phyloP scores from a whole-genome alignment of 495 filamentous ascomycete species.

The Penicillium pancosmium region DNA sequence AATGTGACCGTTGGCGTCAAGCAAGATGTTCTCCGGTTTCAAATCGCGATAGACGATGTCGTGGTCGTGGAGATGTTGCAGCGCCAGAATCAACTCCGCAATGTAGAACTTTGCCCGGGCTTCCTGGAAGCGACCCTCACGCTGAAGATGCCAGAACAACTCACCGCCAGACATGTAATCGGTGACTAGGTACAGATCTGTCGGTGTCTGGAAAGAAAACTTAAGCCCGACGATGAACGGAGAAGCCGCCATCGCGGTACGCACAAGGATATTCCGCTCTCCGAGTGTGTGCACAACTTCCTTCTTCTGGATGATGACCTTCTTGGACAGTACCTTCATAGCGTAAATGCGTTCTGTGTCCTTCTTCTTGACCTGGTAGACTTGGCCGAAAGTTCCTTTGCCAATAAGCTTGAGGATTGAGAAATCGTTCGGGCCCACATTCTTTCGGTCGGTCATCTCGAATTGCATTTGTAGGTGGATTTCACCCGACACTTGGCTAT shows the following conservation, averaged over 20 bases:
- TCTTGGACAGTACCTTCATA: slow-evolving; percentile 99
- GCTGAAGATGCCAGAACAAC: slow-evolving; percentile 98
- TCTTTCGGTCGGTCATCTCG: slow-evolving; percentile 86
- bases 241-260: slow-evolving; percentile 92
- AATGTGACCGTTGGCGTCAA: slow-evolving; percentile 85
- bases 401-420: slow-evolving; percentile 94
- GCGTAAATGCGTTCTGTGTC: slow-evolving; percentile 95
- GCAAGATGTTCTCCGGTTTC: slow-evolving; percentile 83
- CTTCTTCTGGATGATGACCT: slow-evolving; percentile 99
- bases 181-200: slow-evolving; percentile 96
- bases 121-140: slow-evolving; percentile 95
- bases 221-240: slow-evolving; percentile 98
- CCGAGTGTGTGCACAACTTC: slow-evolving; percentile 96
- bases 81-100: slow-evolving; percentile 91
- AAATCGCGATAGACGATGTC: slow-evolving; percentile 97
- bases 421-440: slow-evolving; percentile 97
- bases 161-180: slow-evolving; percentile 99
- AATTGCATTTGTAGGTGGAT: slow-evolving; percentile 84
- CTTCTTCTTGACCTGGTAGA: slow-evolving; percentile 98
- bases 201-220: slow-evolving; percentile 97
- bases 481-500: slow-evolving; percentile 82
- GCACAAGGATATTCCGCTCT: slow-evolving; percentile 94
- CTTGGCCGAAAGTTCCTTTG: slow-evolving; percentile 98
- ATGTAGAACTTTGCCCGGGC: slow-evolving; percentile 98
- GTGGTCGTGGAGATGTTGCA: slow-evolving; percentile 93